phyloP scores from a whole-genome alignment of 345 rosid species.

The Erucastrum elatum region DNA sequence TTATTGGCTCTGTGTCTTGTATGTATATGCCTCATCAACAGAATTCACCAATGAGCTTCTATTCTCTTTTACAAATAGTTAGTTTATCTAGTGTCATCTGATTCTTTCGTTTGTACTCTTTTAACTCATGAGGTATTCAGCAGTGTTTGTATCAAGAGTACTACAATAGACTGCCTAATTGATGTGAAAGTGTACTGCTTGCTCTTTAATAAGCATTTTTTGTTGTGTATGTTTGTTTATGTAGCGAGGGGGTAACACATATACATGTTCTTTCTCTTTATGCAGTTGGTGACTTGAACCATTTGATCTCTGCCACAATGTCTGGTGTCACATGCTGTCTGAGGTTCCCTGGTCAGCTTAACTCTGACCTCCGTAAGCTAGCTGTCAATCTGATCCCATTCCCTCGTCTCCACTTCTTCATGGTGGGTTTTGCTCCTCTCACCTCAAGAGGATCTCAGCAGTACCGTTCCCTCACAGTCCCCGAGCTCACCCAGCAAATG shows the following conservation, averaged over 20 bases:
- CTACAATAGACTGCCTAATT: background rate
- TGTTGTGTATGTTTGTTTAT: background rate
- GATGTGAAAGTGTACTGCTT: background rate
- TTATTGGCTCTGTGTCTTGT: background rate
- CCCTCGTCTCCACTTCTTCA: background rate
- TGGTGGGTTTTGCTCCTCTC: conserved; percentile 2
- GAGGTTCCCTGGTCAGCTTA: background rate
- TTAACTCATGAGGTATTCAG: background rate
- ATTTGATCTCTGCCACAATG: conserved; percentile 36
- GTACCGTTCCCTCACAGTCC: conserved; percentile 76
- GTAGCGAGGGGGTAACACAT: background rate
- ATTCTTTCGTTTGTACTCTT: background rate
- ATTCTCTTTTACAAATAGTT: background rate
- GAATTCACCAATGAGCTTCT: background rate
- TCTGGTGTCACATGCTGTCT: background rate
- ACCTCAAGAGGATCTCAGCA: conserved; percentile 56
- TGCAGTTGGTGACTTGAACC: conserved; percentile 82
- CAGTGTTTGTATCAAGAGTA: background rate
- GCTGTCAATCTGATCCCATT: background rate
- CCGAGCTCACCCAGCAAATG: conserved; percentile 84
- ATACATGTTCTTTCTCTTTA: background rate
- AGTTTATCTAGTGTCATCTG: background rate
- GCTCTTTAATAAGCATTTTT: background rate
- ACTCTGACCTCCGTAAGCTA: conserved; percentile 2
- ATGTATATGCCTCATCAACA: background rate